Evolutionary conservation across 2,329 filamentous ascomycete genomes (phyloP), one percentile per base, ranked within the genome.

Genomic region (Fragosphaeria purpurea): DNA sequence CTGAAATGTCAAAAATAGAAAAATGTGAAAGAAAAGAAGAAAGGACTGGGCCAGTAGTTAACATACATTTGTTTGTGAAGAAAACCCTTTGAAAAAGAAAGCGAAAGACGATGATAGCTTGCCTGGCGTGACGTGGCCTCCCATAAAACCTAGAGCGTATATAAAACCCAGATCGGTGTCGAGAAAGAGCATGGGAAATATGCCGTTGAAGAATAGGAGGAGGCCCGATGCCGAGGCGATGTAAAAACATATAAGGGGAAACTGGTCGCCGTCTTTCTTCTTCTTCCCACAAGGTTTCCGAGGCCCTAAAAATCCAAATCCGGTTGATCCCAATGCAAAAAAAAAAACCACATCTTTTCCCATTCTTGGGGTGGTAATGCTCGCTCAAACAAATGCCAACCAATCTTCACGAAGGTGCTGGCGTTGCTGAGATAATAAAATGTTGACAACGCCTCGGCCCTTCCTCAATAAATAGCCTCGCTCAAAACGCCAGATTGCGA

Each of bases 81-180:
- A 61, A 60, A 65, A 47, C 47, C 44, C 44, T 44, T 69, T 68
- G 71, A 58, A 55, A 75, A 37, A 46, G n/a, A 53, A 50, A 22
- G 22, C 22, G 13, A 32, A 46, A 40, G 46, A 83, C 80, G 79
- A 82, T 77, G 80, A 82, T 79, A 77, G 78, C 77, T 76, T 79
- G 77, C 77, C 77, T 79, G 74, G 72, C 70, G 68, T 74, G 66
- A 70, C 66, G 67, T 61, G 37, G 44, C 35, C 35, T 37, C 35
- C 35, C 7, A 11, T 37, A 11, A 37, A 7, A 11, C 7, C 7
- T 7, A 11, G 11, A 37, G 35, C 35, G 35, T 11, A 37, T 37
- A 37, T 37, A 37, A 22, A 22, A 37, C 35, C 35, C 35, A 37
- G 11, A 11, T 65, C 58, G 38, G 8, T 22, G 43, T 34, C 22